A percentile compares a stretch with the other conserved stretches of the same genome.
Evolutionary conservation across 2,329 filamentous ascomycete genomes (phyloP).

Genomic region (Cercospora berteroae): DNA sequence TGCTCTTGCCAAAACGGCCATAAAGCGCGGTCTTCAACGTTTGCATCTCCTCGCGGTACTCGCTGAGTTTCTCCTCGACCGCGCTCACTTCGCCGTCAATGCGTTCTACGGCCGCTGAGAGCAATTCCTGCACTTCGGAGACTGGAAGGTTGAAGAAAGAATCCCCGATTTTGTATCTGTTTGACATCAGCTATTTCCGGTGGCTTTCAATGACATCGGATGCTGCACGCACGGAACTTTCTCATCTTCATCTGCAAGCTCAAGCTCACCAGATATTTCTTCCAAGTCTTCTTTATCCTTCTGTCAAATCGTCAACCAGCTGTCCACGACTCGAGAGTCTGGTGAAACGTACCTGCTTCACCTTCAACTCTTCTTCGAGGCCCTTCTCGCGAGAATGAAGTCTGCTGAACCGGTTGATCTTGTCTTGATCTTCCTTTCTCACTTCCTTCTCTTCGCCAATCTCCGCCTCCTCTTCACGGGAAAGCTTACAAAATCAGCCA

Average conservation of each 20-base stretch:
- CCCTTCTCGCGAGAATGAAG: constrained; percentile 81
- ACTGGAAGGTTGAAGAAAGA: constrained; percentile 87
- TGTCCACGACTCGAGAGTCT: background rate
- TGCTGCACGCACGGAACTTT: constrained; percentile 71
- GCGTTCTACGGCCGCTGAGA: constrained; percentile 66
- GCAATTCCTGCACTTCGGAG: constrained; percentile 80
- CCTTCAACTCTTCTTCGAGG: constrained; percentile 75
- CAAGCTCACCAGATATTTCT: constrained; percentile 84
- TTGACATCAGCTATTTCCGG: constrained; percentile 8
- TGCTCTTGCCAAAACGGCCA: constrained; percentile 90
- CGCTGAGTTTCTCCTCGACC: constrained; percentile 73
- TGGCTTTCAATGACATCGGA: background rate
- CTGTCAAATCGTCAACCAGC: constrained; percentile 49
- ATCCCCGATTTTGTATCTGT: constrained; percentile 93
- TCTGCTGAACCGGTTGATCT: constrained; percentile 96
- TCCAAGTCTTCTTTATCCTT: constrained; percentile 99
- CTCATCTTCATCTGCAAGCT: constrained; percentile 93
- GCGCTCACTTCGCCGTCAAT: constrained; percentile 73
- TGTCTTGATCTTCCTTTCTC: constrained; percentile 94
- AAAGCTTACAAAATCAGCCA: constrained; percentile 60
- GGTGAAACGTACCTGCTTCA: constrained; percentile 64
- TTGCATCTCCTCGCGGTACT: constrained; percentile 80
- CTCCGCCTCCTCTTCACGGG: constrained; percentile 82
- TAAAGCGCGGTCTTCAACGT: constrained; percentile 89
- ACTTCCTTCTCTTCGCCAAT: constrained; percentile 85